These are phyloP conservation scores for Strobilomyces dryophilus DNA, from an alignment of 768 basidiomycete species.

Conservation along the genomic window DNA sequence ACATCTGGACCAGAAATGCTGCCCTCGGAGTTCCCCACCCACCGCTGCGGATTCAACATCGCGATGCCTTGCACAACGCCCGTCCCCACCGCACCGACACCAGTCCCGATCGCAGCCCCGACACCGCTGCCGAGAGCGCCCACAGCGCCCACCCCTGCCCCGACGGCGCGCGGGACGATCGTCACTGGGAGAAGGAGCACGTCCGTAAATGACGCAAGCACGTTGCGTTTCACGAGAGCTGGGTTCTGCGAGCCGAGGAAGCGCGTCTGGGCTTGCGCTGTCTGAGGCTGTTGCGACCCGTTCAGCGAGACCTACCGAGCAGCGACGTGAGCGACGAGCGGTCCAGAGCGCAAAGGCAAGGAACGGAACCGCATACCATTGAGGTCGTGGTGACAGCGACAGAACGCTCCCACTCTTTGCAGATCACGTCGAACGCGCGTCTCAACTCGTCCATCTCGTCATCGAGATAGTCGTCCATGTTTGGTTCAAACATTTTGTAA, in stretches of 20 bases:
- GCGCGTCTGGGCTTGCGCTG: slow-evolving; percentile 34
- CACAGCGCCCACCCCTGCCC: slow-evolving; percentile 65
- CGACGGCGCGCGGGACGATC: slow-evolving; percentile 83
- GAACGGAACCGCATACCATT: slow-evolving; percentile 33
- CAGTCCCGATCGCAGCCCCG: slow-evolving; percentile 51
- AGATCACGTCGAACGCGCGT: slow-evolving; percentile 65
- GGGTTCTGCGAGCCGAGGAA: slow-evolving; percentile 87
- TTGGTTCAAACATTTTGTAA: slow-evolving; percentile 89
- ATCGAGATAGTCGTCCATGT: slow-evolving; percentile 97
- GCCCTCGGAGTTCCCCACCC: slow-evolving; percentile 47
- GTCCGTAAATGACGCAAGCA: slow-evolving; percentile 88
- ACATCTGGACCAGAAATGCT: not conserved
- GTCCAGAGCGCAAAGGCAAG: no score
- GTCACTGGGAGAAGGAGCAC: slow-evolving; percentile 91
- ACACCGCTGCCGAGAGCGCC: slow-evolving; percentile 70
- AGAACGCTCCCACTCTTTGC: slow-evolving; percentile 75
- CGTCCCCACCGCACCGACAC: slow-evolving; percentile 53
- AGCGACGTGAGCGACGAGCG: not conserved
- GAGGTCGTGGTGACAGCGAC: slow-evolving; percentile 7
- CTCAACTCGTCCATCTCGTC: slow-evolving; percentile 88
- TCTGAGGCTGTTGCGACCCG: not conserved
- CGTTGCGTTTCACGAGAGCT: slow-evolving; percentile 38
- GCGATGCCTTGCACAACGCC: slow-evolving; percentile 81
- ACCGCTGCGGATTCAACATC: slow-evolving; percentile 88
- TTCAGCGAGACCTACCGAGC: slow-evolving; percentile 9